Conservation (phyloP, 345 rosid species). For the Euclidium syriacum region DNA sequence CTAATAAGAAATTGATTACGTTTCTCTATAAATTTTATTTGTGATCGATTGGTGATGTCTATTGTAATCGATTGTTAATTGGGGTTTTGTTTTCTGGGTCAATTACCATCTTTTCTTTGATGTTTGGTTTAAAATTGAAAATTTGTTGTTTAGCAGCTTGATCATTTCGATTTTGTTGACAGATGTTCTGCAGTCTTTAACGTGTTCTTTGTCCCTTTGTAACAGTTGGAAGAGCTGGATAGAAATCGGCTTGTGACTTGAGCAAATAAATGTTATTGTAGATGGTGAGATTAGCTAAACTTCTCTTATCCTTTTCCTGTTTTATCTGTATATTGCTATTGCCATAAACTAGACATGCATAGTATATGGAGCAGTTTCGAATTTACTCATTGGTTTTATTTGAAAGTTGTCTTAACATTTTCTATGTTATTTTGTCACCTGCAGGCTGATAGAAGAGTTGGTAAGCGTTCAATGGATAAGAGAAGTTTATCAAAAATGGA, state of each 20-base stretch:
- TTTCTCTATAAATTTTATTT: conserved; percentile 5
- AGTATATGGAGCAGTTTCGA: background rate
- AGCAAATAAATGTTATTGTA: background rate
- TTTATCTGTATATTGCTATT: background rate
- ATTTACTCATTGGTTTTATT: background rate
- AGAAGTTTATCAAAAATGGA: conserved; percentile 40
- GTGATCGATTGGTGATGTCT: background rate
- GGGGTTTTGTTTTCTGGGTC: background rate
- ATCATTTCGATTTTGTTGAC: conserved; percentile 4
- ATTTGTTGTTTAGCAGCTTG: background rate
- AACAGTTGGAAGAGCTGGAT: conserved; percentile 21
- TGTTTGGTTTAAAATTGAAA: conserved; percentile 1
- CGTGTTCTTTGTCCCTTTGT: conserved; percentile 10
- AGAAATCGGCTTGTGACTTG: background rate
- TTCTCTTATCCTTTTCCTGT: background rate
- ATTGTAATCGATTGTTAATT: background rate
- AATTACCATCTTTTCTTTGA: background rate
- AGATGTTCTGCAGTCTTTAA: conserved; percentile 13
- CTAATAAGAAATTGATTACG: background rate
- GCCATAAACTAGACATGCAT: background rate
- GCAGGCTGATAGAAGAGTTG: conserved; percentile 33
- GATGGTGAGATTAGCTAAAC: conserved; percentile 26
- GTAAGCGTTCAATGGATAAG: conserved; percentile 33
- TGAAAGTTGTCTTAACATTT: background rate
- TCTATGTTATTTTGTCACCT: background rate